These are phyloP conservation scores for Ettlia oleoabundans DNA, from an alignment of 139 green algal genomes.

Conservation along the genomic window DNA sequence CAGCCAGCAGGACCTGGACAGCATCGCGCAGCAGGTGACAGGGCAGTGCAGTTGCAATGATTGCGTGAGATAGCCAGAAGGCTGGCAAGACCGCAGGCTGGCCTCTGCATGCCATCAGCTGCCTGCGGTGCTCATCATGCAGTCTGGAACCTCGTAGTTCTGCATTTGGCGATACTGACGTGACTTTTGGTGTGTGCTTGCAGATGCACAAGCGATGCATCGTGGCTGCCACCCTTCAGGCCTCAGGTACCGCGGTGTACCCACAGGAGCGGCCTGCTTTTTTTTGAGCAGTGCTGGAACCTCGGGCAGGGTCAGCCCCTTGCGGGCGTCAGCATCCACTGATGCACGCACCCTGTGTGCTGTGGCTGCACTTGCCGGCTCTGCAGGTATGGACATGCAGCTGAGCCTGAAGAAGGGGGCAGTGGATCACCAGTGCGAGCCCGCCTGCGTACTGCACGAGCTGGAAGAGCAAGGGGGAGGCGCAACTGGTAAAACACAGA, in stretches of 20 bases:
- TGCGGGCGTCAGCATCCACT: background rate
- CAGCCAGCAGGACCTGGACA: constrained; percentile 29
- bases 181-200: background rate
- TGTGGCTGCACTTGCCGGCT: no score
- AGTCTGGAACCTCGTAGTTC: background rate
- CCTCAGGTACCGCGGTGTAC: constrained; percentile 7
- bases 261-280: no score
- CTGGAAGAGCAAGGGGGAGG: constrained; percentile 3
- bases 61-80: no score
- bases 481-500: background rate
- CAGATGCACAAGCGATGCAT: constrained; percentile 35
- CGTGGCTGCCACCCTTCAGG: constrained; percentile 30
- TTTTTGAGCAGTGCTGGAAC: background rate
- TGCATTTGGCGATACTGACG: background rate
- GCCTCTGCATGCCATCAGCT: no score
- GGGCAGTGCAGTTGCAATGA: no score
- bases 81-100: no score
- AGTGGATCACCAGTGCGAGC: constrained; percentile 36
- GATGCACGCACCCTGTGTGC: no score
- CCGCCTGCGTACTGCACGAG: constrained; percentile 38
- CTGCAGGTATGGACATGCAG: constrained; percentile 29
- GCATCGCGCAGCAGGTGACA: constrained; percentile 10
- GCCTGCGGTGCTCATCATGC: background rate
- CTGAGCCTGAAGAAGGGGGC: constrained; percentile 33
- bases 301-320: background rate